phyloP scores from a whole-genome alignment of 306 rosid species.

The Lithocarpus polystachyus region DNA sequence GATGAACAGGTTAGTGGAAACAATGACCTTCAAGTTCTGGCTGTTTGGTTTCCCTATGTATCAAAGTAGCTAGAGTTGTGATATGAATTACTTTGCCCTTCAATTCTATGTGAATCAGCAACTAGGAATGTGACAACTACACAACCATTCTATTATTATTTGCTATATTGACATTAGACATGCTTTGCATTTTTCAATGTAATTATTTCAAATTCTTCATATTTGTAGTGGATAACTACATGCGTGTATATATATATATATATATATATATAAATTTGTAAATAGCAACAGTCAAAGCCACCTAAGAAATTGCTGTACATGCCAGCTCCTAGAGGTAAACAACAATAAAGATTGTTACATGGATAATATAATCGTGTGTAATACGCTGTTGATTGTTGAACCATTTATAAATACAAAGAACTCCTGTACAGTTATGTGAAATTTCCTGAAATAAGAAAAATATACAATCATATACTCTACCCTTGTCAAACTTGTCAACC shows the following conservation, averaged over 20 bases:
- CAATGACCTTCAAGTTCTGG: slow-evolving; percentile 7
- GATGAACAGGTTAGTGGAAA: slow-evolving; percentile 36
- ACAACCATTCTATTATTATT: neutral
- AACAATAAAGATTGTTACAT: neutral
- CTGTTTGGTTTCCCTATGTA: slow-evolving; percentile 8
- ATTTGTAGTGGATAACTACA: neutral
- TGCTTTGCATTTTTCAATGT: neutral
- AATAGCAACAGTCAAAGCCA: neutral
- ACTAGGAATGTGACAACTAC: neutral
- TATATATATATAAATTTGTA: too few species aligned
- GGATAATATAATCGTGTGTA: neutral
- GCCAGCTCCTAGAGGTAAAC: neutral
- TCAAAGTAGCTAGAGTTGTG: slow-evolving; percentile 6
- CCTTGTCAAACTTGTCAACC: neutral
- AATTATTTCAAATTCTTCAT: neutral
- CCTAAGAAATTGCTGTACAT: neutral
- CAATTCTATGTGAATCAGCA: neutral
- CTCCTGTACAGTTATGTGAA: neutral
- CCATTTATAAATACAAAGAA: neutral
- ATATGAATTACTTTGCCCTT: slow-evolving; percentile 1
- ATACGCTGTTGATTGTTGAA: neutral
- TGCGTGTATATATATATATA: neutral
- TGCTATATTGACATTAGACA: neutral
- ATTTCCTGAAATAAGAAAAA: neutral
- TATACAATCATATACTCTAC: neutral